A percentile compares a stretch with the other conserved stretches of the same genome.
These are phyloP conservation scores for Ustanciosporium gigantosporum DNA, from an alignment of 1,284 basidiomycete species.

Conservation along the genomic window DNA sequence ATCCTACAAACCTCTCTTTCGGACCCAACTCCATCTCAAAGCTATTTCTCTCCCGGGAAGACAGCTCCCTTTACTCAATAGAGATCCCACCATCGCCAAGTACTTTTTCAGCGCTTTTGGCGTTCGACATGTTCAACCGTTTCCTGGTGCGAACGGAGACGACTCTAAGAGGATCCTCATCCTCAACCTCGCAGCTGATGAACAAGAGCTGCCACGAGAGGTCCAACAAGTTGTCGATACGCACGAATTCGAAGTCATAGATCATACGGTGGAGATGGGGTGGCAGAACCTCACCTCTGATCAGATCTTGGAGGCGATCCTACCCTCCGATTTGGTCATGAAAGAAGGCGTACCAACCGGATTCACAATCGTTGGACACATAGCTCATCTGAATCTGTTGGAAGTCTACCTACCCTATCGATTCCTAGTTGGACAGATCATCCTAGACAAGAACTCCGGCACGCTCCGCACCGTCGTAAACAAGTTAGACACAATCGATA, in stretches of 20 bases:
- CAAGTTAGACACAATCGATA: conserved; percentile 86
- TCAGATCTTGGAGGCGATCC: conserved; percentile 30
- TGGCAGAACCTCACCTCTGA: conserved; percentile 31
- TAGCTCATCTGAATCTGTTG: conserved; percentile 86
- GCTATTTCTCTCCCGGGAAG: conserved; percentile 22
- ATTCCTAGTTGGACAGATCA: conserved; percentile 83
- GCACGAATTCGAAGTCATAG: conserved; percentile 3
- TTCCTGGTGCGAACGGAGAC: conserved; percentile 14
- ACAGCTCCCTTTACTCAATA: conserved; percentile 15
- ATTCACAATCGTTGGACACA: conserved; percentile 87
- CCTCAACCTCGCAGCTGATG: conserved; percentile 16
- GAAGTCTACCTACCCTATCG: conserved; percentile 90
- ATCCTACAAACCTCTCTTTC: conserved; percentile 15
- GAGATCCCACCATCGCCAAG: conserved; percentile 13
- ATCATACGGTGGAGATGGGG: conserved; percentile 6
- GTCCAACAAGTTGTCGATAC: conserved; percentile 2
- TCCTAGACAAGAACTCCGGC: conserved; percentile 67
- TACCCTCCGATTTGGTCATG: conserved; percentile 15
- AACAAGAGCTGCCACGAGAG: conserved; percentile 10
- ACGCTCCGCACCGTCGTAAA: conserved; percentile 87
- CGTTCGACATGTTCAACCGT: conserved; percentile 26
- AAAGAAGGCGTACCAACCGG: conserved; percentile 77
- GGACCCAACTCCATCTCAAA: conserved; percentile 12
- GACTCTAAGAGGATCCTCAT: conserved; percentile 19
- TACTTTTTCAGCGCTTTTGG: conserved; percentile 29